These are phyloP conservation scores for Scutellaria galericulata DNA, from an alignment of 257 asterid genomes.

Conservation along the genomic window DNA sequence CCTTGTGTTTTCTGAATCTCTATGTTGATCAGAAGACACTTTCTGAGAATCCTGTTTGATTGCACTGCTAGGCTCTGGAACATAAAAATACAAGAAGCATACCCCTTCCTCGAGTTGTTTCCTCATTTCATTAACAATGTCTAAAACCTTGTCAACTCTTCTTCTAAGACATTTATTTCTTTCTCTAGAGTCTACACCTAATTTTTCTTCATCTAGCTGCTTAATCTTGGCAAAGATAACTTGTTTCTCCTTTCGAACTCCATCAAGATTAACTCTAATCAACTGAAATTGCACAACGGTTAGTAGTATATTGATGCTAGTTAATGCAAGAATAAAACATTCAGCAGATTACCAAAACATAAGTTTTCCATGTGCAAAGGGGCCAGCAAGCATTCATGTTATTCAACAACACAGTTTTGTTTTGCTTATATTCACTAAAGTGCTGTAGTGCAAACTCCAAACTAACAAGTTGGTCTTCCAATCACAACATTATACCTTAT, in stretches of 20 bases:
- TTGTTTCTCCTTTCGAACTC: constrained; percentile 79
- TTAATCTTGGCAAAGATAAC: constrained; percentile 63
- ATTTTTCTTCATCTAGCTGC: constrained; percentile 70
- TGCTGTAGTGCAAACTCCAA: not conserved
- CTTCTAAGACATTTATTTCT: constrained; percentile 52
- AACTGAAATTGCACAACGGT: constrained; percentile 47
- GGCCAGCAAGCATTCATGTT: too few relatives aligned
- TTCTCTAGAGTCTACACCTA: constrained; percentile 45
- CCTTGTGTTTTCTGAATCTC: constrained; percentile 23
- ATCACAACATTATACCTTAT: constrained; percentile 6
- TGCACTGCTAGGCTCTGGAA: constrained; percentile 50
- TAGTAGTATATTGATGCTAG: not conserved
- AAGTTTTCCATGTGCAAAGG: not conserved
- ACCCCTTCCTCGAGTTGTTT: too few relatives aligned
- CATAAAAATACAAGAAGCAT: not conserved
- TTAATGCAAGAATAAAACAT: constrained; percentile 16
- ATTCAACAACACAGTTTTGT: too few relatives aligned
- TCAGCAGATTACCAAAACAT: not conserved
- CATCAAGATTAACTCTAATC: constrained; percentile 78
- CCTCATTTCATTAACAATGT: too few relatives aligned
- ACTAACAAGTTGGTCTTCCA: not conserved
- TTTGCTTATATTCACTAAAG: too few relatives aligned
- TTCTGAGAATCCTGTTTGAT: constrained; percentile 43
- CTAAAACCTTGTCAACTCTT: too few relatives aligned
- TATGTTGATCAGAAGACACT: constrained; percentile 28